A percentile compares a stretch with the other conserved stretches of the same genome.
phyloP scores from a whole-genome alignment of 2,329 filamentous ascomycete species.

The Herpotrichia juniperi region DNA sequence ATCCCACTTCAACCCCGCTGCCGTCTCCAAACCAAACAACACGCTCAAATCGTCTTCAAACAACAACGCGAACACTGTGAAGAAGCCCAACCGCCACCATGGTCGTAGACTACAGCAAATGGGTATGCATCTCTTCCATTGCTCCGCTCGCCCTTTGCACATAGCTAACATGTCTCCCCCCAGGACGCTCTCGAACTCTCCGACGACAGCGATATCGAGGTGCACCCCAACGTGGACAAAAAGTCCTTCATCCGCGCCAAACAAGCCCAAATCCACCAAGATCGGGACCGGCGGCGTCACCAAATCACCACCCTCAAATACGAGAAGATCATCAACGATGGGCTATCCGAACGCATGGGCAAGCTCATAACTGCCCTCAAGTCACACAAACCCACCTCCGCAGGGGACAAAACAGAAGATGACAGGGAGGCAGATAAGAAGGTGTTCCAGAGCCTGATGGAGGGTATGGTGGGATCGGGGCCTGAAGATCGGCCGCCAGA shows the following conservation, averaged over 20 bases:
- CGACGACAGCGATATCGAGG: conserved; percentile 97
- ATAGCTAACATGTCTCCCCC: conserved; percentile 13
- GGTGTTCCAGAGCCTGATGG: conserved; percentile 88
- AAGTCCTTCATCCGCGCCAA: conserved; percentile 98
- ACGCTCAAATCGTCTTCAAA: conserved; percentile 8
- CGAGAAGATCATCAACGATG: conserved; percentile 91
- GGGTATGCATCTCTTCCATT: conserved; percentile 54
- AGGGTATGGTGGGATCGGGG: conserved; percentile 66
- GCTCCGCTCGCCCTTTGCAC: background rate
- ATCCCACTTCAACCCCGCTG: conserved; percentile 12
- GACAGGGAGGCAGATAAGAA: conserved; percentile 71
- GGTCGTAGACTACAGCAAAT: conserved; percentile 75
- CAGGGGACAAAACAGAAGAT: conserved; percentile 12
- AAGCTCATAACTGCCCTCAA: conserved; percentile 76
- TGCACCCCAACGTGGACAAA: conserved; percentile 99
- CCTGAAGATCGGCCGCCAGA: conserved; percentile 73
- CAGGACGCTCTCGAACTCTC: conserved; percentile 93
- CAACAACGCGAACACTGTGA: conserved; percentile 16
- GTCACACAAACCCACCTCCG: conserved; percentile 67
- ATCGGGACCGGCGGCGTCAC: conserved; percentile 82
- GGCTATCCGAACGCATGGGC: conserved; percentile 83
- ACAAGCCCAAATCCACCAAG: conserved; percentile 94
- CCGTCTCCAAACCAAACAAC: background rate
- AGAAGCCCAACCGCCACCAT: conserved; percentile 39
- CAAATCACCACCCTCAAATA: conserved; percentile 93